These are phyloP conservation scores for Rosa chinensis DNA, from an alignment of 306 rosid genomes.

Conservation along the genomic window DNA sequence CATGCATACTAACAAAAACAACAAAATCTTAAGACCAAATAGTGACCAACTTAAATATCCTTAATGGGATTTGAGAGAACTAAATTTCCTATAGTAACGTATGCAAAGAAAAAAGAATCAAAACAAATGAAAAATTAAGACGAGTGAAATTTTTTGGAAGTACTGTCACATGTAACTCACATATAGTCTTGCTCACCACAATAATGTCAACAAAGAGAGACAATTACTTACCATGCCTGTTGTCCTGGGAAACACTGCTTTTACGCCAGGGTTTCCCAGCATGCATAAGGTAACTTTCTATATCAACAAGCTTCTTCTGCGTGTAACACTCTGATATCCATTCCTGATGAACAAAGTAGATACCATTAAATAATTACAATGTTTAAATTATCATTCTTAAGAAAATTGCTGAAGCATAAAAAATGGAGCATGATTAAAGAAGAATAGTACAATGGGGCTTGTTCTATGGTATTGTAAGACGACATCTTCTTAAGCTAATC, in stretches of 20 bases:
- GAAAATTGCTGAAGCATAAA: conserved; percentile 16
- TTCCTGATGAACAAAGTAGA: conserved; percentile 46
- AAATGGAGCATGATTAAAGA: not conserved
- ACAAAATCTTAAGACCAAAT: conserved; percentile 2
- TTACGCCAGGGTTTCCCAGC: conserved; percentile 92
- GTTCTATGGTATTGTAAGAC: not conserved
- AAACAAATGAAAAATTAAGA: not conserved
- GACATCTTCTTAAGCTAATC: conserved; percentile 3
- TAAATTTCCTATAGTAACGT: not conserved
- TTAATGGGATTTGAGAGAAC: not conserved
- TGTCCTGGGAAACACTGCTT: conserved; percentile 44
- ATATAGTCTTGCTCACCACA: not conserved
- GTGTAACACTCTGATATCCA: conserved; percentile 80
- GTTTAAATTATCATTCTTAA: conserved; percentile 8
- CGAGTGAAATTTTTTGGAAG: not conserved
- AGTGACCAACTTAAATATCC: not conserved
- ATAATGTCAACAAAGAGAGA: not conserved
- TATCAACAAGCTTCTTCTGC: conserved; percentile 77
- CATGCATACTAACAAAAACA: conserved; percentile 5
- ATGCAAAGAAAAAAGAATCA: not conserved
- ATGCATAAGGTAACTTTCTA: conserved; percentile 74
- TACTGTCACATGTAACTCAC: not conserved
- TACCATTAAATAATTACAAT: conserved; percentile 6
- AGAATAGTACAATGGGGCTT: not conserved
- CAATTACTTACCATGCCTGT: conserved; percentile 47